Evolutionary conservation across 1,284 basidiomycete genomes (phyloP).

Genomic region (Marasmius oreades): DNA sequence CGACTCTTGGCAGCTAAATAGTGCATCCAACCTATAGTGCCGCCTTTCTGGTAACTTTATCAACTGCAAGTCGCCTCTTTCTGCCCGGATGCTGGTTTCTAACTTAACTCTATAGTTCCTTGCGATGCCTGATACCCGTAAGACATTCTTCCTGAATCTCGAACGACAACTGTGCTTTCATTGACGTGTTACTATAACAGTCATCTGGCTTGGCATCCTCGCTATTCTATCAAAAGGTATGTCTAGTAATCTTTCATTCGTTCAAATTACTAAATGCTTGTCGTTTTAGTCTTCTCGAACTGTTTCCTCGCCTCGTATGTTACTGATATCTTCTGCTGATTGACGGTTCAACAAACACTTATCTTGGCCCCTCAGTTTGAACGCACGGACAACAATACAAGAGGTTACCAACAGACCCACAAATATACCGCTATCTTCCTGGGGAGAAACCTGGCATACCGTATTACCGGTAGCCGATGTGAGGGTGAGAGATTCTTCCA

Average conservation of each 20-base stretch:
- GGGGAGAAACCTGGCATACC: not conserved
- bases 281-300: slow-evolving; percentile 6
- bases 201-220: slow-evolving; percentile 5
- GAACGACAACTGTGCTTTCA: not conserved
- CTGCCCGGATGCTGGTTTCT: not conserved
- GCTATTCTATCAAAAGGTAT: slow-evolving; percentile 7
- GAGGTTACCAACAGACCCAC: not conserved
- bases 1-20: not conserved
- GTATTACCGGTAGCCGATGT: not conserved
- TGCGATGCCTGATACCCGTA: not conserved
- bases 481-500: not conserved
- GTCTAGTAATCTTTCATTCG: not conserved
- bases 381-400: not conserved
- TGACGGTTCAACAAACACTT: not conserved
- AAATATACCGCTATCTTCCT: not conserved
- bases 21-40: not conserved
- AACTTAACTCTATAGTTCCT: not conserved
- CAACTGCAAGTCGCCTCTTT: not conserved
- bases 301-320: slow-evolving; percentile 9
- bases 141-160: not conserved
- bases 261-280: not conserved
- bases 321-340: too few species aligned
- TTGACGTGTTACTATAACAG: not conserved
- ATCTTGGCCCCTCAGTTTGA: not conserved
- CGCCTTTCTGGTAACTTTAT: slow-evolving; percentile 4